Evolutionary conservation across 2,329 filamentous ascomycete genomes (phyloP).

Genomic region (Penicillium oxalicum): DNA sequence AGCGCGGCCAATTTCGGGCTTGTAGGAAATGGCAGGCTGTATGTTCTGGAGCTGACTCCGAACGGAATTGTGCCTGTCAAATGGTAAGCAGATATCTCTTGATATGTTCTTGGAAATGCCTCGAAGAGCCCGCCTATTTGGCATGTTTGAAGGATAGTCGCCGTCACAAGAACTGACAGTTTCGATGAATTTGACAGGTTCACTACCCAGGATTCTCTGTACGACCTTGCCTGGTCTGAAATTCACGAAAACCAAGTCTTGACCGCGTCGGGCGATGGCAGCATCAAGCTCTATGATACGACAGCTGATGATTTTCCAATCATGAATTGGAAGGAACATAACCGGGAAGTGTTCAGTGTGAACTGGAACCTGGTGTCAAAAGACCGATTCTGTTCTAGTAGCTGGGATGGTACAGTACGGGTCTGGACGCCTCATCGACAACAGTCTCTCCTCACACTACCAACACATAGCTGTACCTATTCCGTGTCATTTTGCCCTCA

Average conservation of each 20-base stretch:
- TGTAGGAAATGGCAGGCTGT: slow-evolving; percentile 89
- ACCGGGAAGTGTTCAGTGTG: slow-evolving; percentile 85
- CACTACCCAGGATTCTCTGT: slow-evolving; percentile 95
- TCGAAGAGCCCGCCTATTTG: not conserved
- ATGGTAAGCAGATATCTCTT: slow-evolving; percentile 49
- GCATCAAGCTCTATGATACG: slow-evolving; percentile 89
- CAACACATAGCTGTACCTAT: slow-evolving; percentile 91
- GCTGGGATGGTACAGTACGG: slow-evolving; percentile 95
- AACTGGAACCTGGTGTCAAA: slow-evolving; percentile 90
- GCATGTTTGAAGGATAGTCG: not conserved
- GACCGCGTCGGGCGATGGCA: slow-evolving; percentile 85
- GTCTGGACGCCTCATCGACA: slow-evolving; percentile 81
- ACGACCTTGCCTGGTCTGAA: slow-evolving; percentile 93
- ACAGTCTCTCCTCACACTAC: slow-evolving; percentile 74
- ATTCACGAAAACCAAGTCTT: slow-evolving; percentile 92
- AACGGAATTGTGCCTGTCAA: slow-evolving; percentile 80
- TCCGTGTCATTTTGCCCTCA: slow-evolving; percentile 85
- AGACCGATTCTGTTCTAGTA: slow-evolving; percentile 81
- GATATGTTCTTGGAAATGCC: no score
- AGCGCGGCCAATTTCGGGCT: slow-evolving; percentile 93
- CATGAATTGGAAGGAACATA: slow-evolving; percentile 88
- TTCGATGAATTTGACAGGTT: slow-evolving; percentile 53
- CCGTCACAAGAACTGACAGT: no score
- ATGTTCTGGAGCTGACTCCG: slow-evolving; percentile 73
- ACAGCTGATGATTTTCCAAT: slow-evolving; percentile 76